phyloP scores from a whole-genome alignment of 2,329 filamentous ascomycete species.

The Phaeosphaeriaceae sp. region DNA sequence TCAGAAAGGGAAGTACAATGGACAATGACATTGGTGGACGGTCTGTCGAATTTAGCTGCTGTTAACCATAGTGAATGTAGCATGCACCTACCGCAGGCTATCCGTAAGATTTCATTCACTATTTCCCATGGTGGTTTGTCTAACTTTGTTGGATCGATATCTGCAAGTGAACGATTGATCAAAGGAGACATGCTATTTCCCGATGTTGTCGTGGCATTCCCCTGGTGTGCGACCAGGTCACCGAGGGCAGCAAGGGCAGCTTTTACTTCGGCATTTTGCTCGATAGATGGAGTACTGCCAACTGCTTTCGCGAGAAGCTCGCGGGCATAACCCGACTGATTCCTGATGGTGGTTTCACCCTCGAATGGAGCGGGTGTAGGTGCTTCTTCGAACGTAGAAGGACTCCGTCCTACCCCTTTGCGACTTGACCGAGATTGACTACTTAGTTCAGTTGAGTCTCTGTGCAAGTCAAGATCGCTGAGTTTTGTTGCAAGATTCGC shows the following conservation, averaged over 20 bases:
- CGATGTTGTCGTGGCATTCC: conserved; percentile 21
- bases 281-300: conserved; percentile 42
- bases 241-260: conserved; percentile 41
- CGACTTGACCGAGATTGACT: conserved; percentile 35
- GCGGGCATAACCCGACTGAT: conserved; percentile 57
- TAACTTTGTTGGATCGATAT: conserved; percentile 34
- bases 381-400: conserved; percentile 30
- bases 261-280: conserved; percentile 42
- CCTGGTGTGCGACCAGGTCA: conserved; percentile 40
- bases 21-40: conserved; percentile 43
- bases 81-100: conserved; percentile 35
- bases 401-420: conserved; percentile 17
- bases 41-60: conserved; percentile 18
- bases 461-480: conserved; percentile 30
- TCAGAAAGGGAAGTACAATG: conserved; percentile 41
- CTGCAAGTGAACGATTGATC: conserved; percentile 32
- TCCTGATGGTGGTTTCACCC: conserved; percentile 57
- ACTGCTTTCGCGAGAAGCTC: conserved; percentile 52
- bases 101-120: conserved; percentile 33
- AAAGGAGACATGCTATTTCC: conserved; percentile 15
- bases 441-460: conserved; percentile 26
- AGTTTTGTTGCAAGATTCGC: conserved; percentile 44
- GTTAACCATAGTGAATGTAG: not conserved
- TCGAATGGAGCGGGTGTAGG: conserved; percentile 50
- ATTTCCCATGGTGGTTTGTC: conserved; percentile 41